Base-by-base conservation (phyloP, 1,139 yeast genomes). In the Lodderomyces jiufengensis region DNA sequence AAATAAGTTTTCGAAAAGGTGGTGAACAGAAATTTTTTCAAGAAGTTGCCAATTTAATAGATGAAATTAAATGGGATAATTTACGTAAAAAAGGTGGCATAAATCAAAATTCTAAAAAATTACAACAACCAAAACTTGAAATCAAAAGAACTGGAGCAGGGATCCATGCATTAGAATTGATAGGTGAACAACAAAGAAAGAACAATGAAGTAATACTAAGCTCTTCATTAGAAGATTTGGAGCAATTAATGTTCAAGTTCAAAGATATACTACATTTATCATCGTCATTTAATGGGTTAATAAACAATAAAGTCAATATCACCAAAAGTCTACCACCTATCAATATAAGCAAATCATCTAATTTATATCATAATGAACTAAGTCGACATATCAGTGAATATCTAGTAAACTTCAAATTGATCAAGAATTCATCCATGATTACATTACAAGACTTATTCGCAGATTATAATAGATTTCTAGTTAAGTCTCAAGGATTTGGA, bases 241-340 rank as follows among this genome's bases (percentile, higher is more conserved):
- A 83, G 43, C 82, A 83, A 31, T 63, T 90, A 34, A 81, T 87
- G 82, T 71, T 78, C 18, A 76, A 84, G 44, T 95, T 90, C 1
- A 78, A 78, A 48, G 95, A 88, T 39, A 72, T 90, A 33, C 76
- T 82, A 29, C 65, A 69, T 31, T 58, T 88, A 23, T 57, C 82
- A 18, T 65, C 70, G 33, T 60, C 76, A 30, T 70, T 77, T 55
- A 66, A 73, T 47, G 44, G 60, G 10, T 43, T 64, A 9, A 44
- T 62, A 6, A 18, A 9, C 3, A 59, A 55, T 22, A 31, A 38
- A 10, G 22, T 10, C 5, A 25, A 15, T 14, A 34, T 16, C 10
- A 12, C n/a, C 4, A 32, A 30, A n/a, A 34, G 51, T 2, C 54
- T 61, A 4, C 63, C 70, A 1, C 63, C 61, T 5, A 49, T 66